A percentile compares a stretch with the other conserved stretches of the same genome.
Conservation (phyloP, 768 basidiomycete species). For the Collybia nuda region DNA sequence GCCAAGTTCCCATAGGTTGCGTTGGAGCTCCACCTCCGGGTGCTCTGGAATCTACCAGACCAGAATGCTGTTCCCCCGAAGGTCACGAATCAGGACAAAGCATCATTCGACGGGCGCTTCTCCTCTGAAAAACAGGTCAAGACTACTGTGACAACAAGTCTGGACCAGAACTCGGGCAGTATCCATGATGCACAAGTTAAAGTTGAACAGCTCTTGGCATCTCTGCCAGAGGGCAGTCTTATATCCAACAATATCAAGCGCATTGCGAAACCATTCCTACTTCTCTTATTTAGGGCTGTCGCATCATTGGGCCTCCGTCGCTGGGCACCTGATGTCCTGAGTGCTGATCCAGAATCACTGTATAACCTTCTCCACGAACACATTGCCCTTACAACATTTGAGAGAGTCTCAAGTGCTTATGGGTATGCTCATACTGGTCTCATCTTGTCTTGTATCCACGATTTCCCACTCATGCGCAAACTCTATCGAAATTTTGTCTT, state of each 20-base stretch:
- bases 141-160: not conserved
- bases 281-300: slow-evolving; percentile 7
- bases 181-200: not conserved
- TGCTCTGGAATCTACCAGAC: slow-evolving; percentile 10
- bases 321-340: slow-evolving; percentile 15
- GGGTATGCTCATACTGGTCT: slow-evolving; percentile 9
- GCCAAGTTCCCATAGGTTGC: slow-evolving; percentile 3
- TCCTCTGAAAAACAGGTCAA: slow-evolving; percentile 2
- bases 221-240: not conserved
- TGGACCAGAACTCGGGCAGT: slow-evolving; percentile 1
- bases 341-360: slow-evolving; percentile 7
- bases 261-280: not conserved
- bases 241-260: slow-evolving; percentile 3
- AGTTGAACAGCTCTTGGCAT: not conserved
- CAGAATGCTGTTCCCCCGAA: slow-evolving; percentile 10
- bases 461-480: slow-evolving; percentile 12
- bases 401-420: too few relatives aligned
- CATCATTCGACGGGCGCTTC: not conserved
- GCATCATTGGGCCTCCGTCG: slow-evolving; percentile 8
- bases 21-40: slow-evolving; percentile 7
- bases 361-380: slow-evolving; percentile 15
- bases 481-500: slow-evolving; percentile 16
- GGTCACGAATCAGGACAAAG: slow-evolving; percentile 5
- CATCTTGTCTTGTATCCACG: not conserved
- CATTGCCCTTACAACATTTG: slow-evolving; percentile 12